Conservation (phyloP, 2,329 filamentous ascomycete species). For the Coniochaeta sp. region DNA sequence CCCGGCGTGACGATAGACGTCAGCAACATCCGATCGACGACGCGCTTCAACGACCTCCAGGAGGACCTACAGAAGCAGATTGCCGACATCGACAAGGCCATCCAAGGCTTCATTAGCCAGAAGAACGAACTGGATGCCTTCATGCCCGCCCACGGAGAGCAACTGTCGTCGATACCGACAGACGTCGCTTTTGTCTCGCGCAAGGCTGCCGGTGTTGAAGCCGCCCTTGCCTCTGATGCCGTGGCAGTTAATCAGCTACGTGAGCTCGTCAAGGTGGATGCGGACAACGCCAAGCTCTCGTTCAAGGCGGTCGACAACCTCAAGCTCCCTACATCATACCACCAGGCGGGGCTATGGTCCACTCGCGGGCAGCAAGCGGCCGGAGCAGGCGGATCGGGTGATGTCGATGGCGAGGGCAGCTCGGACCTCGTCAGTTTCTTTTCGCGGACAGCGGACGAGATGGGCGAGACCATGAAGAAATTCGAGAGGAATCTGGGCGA, state of each 20-base stretch:
- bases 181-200: slow-evolving; percentile 36
- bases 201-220: slow-evolving; percentile 37
- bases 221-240: slow-evolving; percentile 30
- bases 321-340: slow-evolving; percentile 41
- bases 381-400: slow-evolving; percentile 29
- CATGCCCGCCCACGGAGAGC: slow-evolving; percentile 45
- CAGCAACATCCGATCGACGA: slow-evolving; percentile 74
- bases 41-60: slow-evolving; percentile 84
- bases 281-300: slow-evolving; percentile 32
- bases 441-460: slow-evolving; percentile 54
- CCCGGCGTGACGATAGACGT: slow-evolving; percentile 74
- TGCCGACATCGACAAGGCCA: slow-evolving; percentile 68
- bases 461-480: slow-evolving; percentile 47
- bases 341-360: slow-evolving; percentile 37
- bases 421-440: slow-evolving; percentile 59
- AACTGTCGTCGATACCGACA: slow-evolving; percentile 28
- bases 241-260: slow-evolving; percentile 34
- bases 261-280: slow-evolving; percentile 32
- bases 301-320: slow-evolving; percentile 40
- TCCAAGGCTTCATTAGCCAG: slow-evolving; percentile 72
- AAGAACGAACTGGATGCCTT: slow-evolving; percentile 70
- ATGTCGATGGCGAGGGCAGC: slow-evolving; percentile 41
- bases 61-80: slow-evolving; percentile 76
- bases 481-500: slow-evolving; percentile 55
- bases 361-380: slow-evolving; percentile 32